Percentiles rank a stretch among this genome's conserved stretches.
These are phyloP conservation scores for Dendrostoma leiphaemia DNA, from an alignment of 2,329 filamentous ascomycete species.

Conservation along the genomic window DNA sequence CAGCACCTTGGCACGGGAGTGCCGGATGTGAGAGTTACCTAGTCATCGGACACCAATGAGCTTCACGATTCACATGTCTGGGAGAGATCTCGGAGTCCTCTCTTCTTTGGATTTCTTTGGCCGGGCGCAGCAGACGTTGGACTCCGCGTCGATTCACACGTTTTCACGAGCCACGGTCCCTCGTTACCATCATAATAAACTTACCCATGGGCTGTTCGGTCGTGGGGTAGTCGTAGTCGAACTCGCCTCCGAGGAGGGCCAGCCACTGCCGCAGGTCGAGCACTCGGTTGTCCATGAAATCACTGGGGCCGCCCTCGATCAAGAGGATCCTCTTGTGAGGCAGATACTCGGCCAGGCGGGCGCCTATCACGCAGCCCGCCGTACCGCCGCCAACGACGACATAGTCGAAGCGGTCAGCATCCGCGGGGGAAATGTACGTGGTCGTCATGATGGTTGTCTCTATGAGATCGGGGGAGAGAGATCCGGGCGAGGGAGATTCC, in stretches of 20 bases:
- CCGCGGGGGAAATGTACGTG: slow-evolving; percentile 60
- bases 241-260: slow-evolving; percentile 76
- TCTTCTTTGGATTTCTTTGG: no score
- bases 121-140: not conserved
- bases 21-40: slow-evolving; percentile 89
- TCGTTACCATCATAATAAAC: slow-evolving; percentile 20
- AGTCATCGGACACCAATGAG: slow-evolving; percentile 22
- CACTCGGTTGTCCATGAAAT: slow-evolving; percentile 84
- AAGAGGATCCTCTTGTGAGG: slow-evolving; percentile 78
- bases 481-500: no score
- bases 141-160: not conserved
- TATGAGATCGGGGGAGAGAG: no score
- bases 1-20: slow-evolving; percentile 88
- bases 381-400: slow-evolving; percentile 83
- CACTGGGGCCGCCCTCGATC: slow-evolving; percentile 86
- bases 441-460: slow-evolving; percentile 58
- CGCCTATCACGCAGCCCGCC: slow-evolving; percentile 80
- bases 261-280: slow-evolving; percentile 87
- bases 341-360: slow-evolving; percentile 77
- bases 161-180: not conserved
- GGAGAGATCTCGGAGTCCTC: no score
- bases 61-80: not conserved
- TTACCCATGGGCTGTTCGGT: slow-evolving; percentile 80
- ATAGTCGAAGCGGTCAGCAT: slow-evolving; percentile 74
- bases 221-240: slow-evolving; percentile 89